A percentile compares a stretch with the other conserved stretches of the same genome.
These are phyloP conservation scores for Phylloporus arenicola DNA, from an alignment of 768 basidiomycete genomes.

Conservation along the genomic window DNA sequence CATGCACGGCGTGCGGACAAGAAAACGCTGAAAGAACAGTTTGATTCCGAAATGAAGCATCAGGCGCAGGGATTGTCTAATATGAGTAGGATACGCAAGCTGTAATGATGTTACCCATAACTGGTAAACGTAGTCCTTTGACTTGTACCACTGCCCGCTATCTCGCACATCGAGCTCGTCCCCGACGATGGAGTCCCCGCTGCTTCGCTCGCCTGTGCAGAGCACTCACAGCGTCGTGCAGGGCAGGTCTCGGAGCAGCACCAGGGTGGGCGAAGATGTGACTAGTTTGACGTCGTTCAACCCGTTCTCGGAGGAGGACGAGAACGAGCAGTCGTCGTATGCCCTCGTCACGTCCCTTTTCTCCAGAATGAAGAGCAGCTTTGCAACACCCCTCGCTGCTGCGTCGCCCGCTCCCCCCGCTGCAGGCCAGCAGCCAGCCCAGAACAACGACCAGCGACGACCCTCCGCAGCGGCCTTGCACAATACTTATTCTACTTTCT, in stretches of 20 bases:
- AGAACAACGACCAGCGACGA: slow-evolving; percentile 49
- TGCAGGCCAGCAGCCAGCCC: slow-evolving; percentile 27
- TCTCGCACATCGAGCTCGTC: slow-evolving; percentile 1
- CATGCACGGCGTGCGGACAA: slow-evolving; percentile 63
- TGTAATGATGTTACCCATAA: slow-evolving; percentile 18
- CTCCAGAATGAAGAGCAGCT: slow-evolving; percentile 75
- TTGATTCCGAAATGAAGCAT: slow-evolving; percentile 54
- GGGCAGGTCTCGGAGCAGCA: slow-evolving; percentile 59
- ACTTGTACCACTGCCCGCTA: not conserved
- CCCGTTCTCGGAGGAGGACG: slow-evolving; percentile 90
- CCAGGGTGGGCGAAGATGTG: slow-evolving; percentile 54
- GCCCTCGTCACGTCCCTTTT: slow-evolving; percentile 77
- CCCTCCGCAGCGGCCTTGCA: slow-evolving; percentile 47
- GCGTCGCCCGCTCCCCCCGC: slow-evolving; percentile 36
- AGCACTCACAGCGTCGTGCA: slow-evolving; percentile 36
- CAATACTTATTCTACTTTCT: slow-evolving; percentile 41
- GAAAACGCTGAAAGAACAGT: slow-evolving; percentile 60
- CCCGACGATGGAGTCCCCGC: slow-evolving; percentile 31
- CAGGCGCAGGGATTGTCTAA: slow-evolving; percentile 48
- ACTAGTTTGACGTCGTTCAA: slow-evolving; percentile 81
- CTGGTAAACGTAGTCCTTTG: not conserved
- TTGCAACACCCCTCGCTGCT: slow-evolving; percentile 61
- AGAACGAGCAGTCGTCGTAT: slow-evolving; percentile 83
- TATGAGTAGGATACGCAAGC: slow-evolving; percentile 15
- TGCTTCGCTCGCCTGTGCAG: slow-evolving; percentile 26